phyloP scores from a whole-genome alignment of 805 yeast genomes.

The Maudiozyma bulderi region DNA sequence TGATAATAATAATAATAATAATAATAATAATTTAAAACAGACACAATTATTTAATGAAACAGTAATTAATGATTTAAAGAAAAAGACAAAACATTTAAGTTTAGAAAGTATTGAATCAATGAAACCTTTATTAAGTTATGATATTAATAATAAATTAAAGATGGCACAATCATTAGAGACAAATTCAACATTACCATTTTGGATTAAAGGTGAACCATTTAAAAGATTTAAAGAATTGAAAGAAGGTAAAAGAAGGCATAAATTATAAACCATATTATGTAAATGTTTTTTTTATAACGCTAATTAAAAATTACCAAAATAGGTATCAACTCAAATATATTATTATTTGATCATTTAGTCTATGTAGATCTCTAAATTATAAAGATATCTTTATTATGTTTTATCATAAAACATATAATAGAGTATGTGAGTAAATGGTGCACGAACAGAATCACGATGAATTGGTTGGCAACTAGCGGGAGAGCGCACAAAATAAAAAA shows the following conservation, averaged over 20 bases:
- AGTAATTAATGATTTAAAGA: slow-evolving; percentile 33
- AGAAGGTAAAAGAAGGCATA: slow-evolving; percentile 11
- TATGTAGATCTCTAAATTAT: no score
- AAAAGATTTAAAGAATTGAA: slow-evolving; percentile 14
- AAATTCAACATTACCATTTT: slow-evolving; percentile 18
- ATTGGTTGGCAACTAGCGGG: no score
- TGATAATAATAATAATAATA: slow-evolving; percentile 21
- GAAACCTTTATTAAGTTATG: slow-evolving; percentile 24
- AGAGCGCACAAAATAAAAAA: no score
- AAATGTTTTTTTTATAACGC: not conserved
- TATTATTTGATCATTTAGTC: no score
- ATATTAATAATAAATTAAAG: slow-evolving; percentile 2
- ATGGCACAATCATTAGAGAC: slow-evolving; percentile 16
- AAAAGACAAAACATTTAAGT: slow-evolving; percentile 26
- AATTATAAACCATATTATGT: slow-evolving; percentile 3
- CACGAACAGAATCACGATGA: no score
- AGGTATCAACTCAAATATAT: no score
- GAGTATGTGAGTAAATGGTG: no score
- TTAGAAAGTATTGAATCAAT: slow-evolving; percentile 34
- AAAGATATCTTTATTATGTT: no score
- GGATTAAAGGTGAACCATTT: slow-evolving; percentile 20
- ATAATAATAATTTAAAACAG: slow-evolving; percentile 10
- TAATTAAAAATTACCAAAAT: no score
- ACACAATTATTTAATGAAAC: slow-evolving; percentile 39
- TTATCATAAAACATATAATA: no score